phyloP scores from a whole-genome alignment of 2,329 filamentous ascomycete species.

The Neoscytalidium dimidiatum region DNA sequence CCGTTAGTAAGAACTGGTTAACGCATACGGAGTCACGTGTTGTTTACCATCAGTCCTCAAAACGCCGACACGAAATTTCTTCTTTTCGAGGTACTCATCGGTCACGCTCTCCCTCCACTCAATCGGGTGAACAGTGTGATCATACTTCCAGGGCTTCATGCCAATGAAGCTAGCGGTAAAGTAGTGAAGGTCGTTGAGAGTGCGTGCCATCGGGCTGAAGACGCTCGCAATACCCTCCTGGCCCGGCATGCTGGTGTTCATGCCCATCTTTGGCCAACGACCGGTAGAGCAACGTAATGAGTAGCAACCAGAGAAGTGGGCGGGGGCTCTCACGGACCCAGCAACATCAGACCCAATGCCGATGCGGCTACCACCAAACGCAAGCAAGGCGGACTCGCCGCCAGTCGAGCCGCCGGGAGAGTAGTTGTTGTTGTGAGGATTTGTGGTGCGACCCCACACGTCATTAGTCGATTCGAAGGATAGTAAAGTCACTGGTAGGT shows the following conservation, averaged over 20 bases:
- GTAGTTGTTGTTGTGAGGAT: constrained; percentile 82
- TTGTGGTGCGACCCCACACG: constrained; percentile 80
- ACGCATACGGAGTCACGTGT: not conserved
- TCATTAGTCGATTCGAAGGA: constrained; percentile 81
- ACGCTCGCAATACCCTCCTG: constrained; percentile 89
- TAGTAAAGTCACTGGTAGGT: constrained; percentile 80
- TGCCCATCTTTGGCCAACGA: constrained; percentile 83
- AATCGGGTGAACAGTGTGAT: constrained; percentile 83
- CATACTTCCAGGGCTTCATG: constrained; percentile 88
- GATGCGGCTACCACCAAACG: constrained; percentile 78
- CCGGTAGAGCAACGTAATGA: constrained; percentile 84
- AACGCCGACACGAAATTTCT: constrained; percentile 71
- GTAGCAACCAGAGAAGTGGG: constrained; percentile 89
- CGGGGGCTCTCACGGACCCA: constrained; percentile 82
- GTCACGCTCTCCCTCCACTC: constrained; percentile 69
- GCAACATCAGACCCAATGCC: constrained; percentile 91
- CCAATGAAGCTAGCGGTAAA: constrained; percentile 77
- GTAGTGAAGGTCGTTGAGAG: constrained; percentile 78
- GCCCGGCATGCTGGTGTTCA: constrained; percentile 85
- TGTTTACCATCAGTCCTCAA: constrained; percentile 67
- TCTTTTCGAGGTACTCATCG: constrained; percentile 61
- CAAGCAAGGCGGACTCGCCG: constrained; percentile 79
- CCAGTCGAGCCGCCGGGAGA: constrained; percentile 88
- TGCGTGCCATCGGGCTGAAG: constrained; percentile 90
- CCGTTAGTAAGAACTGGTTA: constrained; percentile 25